Conservation (phyloP, 495 filamentous ascomycete species). For the Filosporella fistucella region DNA sequence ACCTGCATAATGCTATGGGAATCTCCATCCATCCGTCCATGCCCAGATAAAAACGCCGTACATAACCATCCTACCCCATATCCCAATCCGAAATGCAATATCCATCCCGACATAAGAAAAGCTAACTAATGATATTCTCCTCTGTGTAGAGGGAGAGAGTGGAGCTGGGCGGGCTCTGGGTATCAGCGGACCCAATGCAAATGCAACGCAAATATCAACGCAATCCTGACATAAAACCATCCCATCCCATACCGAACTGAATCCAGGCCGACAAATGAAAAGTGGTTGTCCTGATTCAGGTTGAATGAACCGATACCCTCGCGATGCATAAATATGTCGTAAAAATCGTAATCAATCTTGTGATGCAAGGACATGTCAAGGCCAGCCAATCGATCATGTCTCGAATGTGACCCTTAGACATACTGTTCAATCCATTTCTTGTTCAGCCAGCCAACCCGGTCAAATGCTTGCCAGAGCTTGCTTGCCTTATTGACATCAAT, state of each 20-base stretch:
- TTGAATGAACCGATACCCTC: constrained; percentile 19
- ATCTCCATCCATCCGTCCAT: constrained; percentile 2
- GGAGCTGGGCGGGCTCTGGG: constrained; percentile 28
- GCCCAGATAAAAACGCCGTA: background rate
- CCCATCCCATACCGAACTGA: constrained; percentile 1
- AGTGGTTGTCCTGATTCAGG: constrained; percentile 15
- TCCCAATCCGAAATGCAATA: background rate
- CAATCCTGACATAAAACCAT: constrained; percentile 5
- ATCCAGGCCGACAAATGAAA: constrained; percentile 22
- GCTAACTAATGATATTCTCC: no score
- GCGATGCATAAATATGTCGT: constrained; percentile 12
- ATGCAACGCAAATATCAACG: constrained; percentile 15
- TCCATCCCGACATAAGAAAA: no score
- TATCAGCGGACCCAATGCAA: constrained; percentile 27
- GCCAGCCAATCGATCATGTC: constrained; percentile 4
- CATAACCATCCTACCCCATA: background rate
- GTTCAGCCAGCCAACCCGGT: constrained; percentile 85
- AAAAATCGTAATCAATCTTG: constrained; percentile 13
- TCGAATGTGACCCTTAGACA: constrained; percentile 3
- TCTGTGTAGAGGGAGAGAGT: constrained; percentile 20
- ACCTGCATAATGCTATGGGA: background rate
- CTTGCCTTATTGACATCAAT: constrained; percentile 99
- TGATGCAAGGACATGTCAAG: background rate
- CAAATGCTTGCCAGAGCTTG: constrained; percentile 89
- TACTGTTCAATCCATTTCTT: constrained; percentile 29